These are phyloP conservation scores for Anastatica hierochuntica DNA, from an alignment of 345 rosid genomes.

Conservation along the genomic window DNA sequence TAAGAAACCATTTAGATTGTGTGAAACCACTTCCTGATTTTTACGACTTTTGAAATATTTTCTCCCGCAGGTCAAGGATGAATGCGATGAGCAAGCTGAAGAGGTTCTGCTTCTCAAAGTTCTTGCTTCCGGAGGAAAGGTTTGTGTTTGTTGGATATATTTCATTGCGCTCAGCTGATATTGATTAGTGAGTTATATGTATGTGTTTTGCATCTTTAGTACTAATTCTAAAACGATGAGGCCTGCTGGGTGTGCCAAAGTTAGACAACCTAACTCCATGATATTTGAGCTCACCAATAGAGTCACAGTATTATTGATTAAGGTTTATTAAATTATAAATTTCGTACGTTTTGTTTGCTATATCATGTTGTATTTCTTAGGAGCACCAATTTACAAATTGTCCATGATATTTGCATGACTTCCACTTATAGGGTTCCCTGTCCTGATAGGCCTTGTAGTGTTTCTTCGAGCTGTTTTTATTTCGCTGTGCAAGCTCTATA, in stretches of 20 bases:
- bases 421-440: conserved; percentile 6
- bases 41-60: conserved; percentile 1
- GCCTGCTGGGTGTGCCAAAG: conserved; percentile 3
- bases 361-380: neutral
- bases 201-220: neutral
- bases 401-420: neutral
- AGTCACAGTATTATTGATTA: neutral
- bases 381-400: neutral
- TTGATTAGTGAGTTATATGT: conserved; percentile 12
- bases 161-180: conserved; percentile 1
- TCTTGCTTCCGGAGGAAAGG: conserved; percentile 93
- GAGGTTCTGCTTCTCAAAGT: conserved; percentile 70
- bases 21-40: conserved; percentile 6
- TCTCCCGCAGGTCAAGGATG: conserved; percentile 44
- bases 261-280: conserved; percentile 2
- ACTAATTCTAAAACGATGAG: neutral
- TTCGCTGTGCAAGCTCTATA: neutral
- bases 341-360: conserved; percentile 4
- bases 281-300: neutral
- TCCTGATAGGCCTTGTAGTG: neutral
- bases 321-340: conserved; percentile 3
- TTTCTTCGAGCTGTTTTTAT: neutral
- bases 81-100: conserved; percentile 36
- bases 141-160: conserved; percentile 28
- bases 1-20: conserved; percentile 7